A percentile compares a stretch with the other conserved stretches of the same genome.
Conservation (phyloP, 371 early-diverging fungal genomes). For the Actinomortierella wolfii region DNA sequence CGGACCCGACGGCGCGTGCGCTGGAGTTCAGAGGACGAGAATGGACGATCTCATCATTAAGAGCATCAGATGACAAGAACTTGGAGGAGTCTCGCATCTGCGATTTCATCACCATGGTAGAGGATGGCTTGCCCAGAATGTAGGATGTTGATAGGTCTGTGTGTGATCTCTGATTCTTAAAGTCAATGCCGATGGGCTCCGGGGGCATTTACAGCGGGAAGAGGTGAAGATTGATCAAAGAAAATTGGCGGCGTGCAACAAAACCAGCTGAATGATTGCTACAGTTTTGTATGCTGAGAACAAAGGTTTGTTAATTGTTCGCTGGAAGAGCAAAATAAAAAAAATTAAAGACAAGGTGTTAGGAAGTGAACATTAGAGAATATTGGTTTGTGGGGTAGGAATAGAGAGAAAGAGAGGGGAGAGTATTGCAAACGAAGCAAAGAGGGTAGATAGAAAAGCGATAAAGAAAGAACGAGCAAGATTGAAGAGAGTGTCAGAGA, state of each 20-base stretch:
- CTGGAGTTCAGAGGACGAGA: constrained; percentile 10
- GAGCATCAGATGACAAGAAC: constrained; percentile 7
- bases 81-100: constrained; percentile 24
- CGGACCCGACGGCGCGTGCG: constrained; percentile 13
- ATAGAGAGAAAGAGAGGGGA: constrained; percentile 3
- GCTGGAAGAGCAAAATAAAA: not conserved
- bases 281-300: not conserved
- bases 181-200: not conserved
- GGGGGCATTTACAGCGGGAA: constrained; percentile 11
- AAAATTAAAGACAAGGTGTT: too few species aligned
- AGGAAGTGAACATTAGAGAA: too few species aligned
- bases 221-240: not conserved
- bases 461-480: constrained; percentile 5
- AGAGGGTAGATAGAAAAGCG: constrained; percentile 1
- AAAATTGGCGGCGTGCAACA: not conserved
- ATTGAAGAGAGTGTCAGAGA: not conserved
- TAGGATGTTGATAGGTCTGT: too few species aligned
- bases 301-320: not conserved
- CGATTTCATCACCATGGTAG: constrained; percentile 35
- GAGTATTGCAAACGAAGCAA: constrained; percentile 2
- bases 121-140: not conserved
- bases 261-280: not conserved
- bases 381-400: constrained; percentile 1
- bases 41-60: constrained; percentile 24
- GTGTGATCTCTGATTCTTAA: too few species aligned